These are phyloP conservation scores for Elaeagnus macrophylla DNA, from an alignment of 306 rosid genomes.

Conservation along the genomic window DNA sequence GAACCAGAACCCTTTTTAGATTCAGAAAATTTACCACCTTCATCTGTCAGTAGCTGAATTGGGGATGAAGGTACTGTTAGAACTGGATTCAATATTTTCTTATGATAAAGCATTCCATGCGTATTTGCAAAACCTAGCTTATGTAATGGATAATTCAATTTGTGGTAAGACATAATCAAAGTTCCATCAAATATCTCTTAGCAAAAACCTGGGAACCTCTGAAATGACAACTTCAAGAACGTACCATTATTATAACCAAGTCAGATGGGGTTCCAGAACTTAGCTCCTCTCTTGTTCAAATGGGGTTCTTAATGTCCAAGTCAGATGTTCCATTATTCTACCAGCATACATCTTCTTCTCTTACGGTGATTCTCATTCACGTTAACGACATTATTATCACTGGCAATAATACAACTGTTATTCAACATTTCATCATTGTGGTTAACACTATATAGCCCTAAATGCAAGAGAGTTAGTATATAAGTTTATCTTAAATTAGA, in stretches of 20 bases:
- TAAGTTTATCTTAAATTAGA: too few species aligned
- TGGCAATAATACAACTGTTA: too few species aligned
- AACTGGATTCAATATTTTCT: slow-evolving; percentile 34
- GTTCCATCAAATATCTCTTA: slow-evolving; percentile 34
- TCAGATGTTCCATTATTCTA: too few species aligned
- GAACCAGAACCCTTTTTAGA: slow-evolving; percentile 28
- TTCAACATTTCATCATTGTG: too few species aligned
- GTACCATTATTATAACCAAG: background rate
- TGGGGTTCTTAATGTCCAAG: too few species aligned
- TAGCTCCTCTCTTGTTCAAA: too few species aligned
- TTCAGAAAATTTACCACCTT: slow-evolving; percentile 37
- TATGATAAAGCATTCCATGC: slow-evolving; percentile 23
- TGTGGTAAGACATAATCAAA: slow-evolving; percentile 31
- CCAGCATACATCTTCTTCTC: too few species aligned
- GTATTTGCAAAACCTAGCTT: slow-evolving; percentile 26
- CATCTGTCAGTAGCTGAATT: slow-evolving; percentile 37
- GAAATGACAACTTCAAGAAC: background rate
- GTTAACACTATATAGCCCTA: too few species aligned
- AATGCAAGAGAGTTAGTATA: too few species aligned
- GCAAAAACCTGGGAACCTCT: slow-evolving; percentile 1
- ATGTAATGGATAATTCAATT: slow-evolving; percentile 31
- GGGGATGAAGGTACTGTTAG: slow-evolving; percentile 48
- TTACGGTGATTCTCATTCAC: too few species aligned
- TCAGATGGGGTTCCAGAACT: slow-evolving; percentile 3
- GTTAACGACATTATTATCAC: too few species aligned